Evolutionary conservation across 768 basidiomycete genomes (phyloP), one percentile per base, ranked within the genome.

Genomic region (Naganishia friedmannii): DNA sequence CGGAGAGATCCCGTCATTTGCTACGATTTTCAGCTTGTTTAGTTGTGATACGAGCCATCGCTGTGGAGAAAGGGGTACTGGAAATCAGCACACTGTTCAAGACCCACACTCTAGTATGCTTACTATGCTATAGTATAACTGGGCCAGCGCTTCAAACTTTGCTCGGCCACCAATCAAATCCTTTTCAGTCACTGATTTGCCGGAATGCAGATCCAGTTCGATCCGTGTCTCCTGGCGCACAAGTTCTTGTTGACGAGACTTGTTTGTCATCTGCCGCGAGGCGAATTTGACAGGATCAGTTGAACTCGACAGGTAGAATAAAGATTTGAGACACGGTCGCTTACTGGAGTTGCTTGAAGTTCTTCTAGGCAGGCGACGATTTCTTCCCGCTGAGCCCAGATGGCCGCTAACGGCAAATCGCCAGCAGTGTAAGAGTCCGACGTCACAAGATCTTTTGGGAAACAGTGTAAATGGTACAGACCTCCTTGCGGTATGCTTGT

Each of bases 111-210:
- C 42, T 51, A n/a, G 23, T n/a, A 17, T 66, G 84, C 89, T 75
- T 81, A 95, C 93, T 75, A 97, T 86, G 78, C 91, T 94, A 74
- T 87, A 89, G 79, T 94, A 90, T 46, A 98, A 82, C 68, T 86
- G 87, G 15, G 91, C 90, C 66, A 98, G 80, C 1, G 87, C 87
- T 66, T 87, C 85, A 15, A 96, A 82, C 76, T 89, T 91, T 71
- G 90, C 87, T 29, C 85, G 82, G 0, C 91, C 89, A 15, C 85
- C 77, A 53, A 95, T 85, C 8, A 97, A 84, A 68, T 93, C 88
- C 31, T 84, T 82, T 74, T 86, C 86, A 21, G 81, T 77, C 37
- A 97, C 82, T 2, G 82, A 70, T 56, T 80, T 83, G 57, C 60
- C 45, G 12, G 85, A 84, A 15, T 92, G 82, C 46, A 90, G 83